Base-by-base conservation (phyloP, 2,329 filamentous ascomycete genomes). In the Setomelanomma holmii region DNA sequence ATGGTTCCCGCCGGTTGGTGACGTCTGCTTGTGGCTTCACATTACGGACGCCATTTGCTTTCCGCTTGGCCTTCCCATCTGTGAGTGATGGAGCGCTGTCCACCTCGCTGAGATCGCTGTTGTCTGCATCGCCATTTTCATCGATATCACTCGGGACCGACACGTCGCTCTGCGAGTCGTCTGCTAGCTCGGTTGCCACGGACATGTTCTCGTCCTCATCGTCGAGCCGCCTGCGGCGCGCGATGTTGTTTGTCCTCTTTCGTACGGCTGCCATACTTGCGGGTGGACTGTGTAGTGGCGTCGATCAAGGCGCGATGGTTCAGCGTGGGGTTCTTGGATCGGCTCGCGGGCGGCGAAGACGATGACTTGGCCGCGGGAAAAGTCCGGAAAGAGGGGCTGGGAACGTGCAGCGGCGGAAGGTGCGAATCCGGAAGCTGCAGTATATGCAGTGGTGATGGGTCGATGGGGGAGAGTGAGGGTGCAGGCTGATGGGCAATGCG, bases 81-180 rank as follows among this genome's bases (percentile, higher is more conserved):
- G 66, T 66, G 41, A 70, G 64, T 14, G 69, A 69, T 12, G 68
- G 64, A 14, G 73, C 70, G 45, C 71, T 74, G 56, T 82, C 81
- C 47, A 77, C 72, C 34, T 83, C 83, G 62, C 82, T 85, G 44
- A 79, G 76, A 64, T 86, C 83, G 65, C 82, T 85, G 58, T 80
- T 82, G 69, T 85, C 83, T n/a, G 76, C 80, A 66, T 84, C 83
- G 50, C 80, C 83, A 56, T 86, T 82, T 49, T 83, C 82, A 45
- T 85, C 84, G 40, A 77, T 77, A 55, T 85, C 82, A 61, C 79
- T 86, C 56, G 80, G 77, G 19, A 79, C 74, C 11, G 85, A 87
- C 33, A 78, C 81, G 69, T 87, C 86, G 70, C 84, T 88, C 73
- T 86, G 76, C 35, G 85, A 87, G 68, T 87, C 85, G 61, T 86